Base-by-base conservation (phyloP, 164 flowering plant species). In the Piper betle region DNA sequence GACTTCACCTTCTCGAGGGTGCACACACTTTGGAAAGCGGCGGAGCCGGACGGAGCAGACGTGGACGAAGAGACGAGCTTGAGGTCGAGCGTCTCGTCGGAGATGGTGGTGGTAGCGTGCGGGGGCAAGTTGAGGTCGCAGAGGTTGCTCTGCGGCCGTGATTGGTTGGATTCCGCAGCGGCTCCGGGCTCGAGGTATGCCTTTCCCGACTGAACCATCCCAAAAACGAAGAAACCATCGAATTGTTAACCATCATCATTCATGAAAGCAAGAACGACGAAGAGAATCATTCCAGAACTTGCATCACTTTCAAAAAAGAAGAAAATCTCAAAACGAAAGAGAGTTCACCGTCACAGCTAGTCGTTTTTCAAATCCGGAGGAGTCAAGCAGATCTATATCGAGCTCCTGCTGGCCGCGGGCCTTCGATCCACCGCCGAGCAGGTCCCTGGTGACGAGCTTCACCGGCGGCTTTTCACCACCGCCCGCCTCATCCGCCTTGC, bases 1-100 rank as follows among this genome's bases (percentile, higher is more conserved):
- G 81, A 88, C 60, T 85, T 91, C 48, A 91, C 98, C 65, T 84
- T 91, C 64, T 91, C 98, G 2, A 91, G 74, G 1, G 98, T 88
- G 80, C 98, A 91, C 0, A 91, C 92, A 62, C 94, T 84, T 40
- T 79, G 81, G 73, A 76, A 81, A 52, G 65, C 71, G 64, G 41
- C 54, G 0, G 46, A 10, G 46, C 15, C 9, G 33, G 33, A 25
- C 33, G 33, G 33, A 25, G 33, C 33, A 25, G 33, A 25, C 0
- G 50, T 12, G 11, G 50, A 12, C 15, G 82, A 65, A 1, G 84
- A 71, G 1, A 75, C 78, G 0, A 85, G 78, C 74, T 81, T 88
- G 12, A 91, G 73, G 37, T 89, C 91, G 50, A 86, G 63, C 43
- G n/a, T 41, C 3, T 74, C 78, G 18, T 76, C 84, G 3, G 75